A percentile compares a stretch with the other conserved stretches of the same genome.
These are phyloP conservation scores for Camellia granthamiana DNA, from an alignment of 148 eudicot genomes.

Conservation along the genomic window DNA sequence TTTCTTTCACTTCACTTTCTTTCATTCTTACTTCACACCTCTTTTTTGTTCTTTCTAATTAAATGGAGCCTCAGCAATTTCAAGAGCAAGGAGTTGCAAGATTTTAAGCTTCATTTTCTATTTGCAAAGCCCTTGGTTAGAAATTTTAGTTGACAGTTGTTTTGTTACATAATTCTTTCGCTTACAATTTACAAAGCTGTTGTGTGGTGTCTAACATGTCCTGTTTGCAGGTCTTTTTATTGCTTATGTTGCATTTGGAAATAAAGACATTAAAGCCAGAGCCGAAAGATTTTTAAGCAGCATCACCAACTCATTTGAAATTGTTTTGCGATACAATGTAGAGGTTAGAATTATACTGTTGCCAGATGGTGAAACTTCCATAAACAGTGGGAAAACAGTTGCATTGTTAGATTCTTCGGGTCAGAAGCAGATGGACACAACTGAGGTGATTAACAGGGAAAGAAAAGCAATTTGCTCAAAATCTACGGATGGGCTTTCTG, in stretches of 20 bases:
- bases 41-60: no score
- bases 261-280: slow-evolving; percentile 62
- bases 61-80: not conserved
- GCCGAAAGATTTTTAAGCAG: slow-evolving; percentile 91
- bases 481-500: slow-evolving; percentile 18
- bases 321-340: slow-evolving; percentile 57
- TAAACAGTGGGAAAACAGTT: slow-evolving; percentile 18
- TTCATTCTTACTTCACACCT: no score
- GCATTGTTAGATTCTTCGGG: slow-evolving; percentile 23
- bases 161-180: not conserved
- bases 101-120: slow-evolving; percentile 2
- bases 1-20: no score
- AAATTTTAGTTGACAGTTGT: not conserved
- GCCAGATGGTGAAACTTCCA: slow-evolving; percentile 39
- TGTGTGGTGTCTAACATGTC: slow-evolving; percentile 2
- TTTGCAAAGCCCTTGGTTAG: not conserved
- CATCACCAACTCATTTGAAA: slow-evolving; percentile 84
- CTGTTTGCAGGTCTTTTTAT: slow-evolving; percentile 61
- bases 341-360: slow-evolving; percentile 72
- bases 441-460: slow-evolving; percentile 20
- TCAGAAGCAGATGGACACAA: slow-evolving; percentile 26
- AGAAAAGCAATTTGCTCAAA: slow-evolving; percentile 23
- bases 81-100: not conserved
- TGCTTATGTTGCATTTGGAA: slow-evolving; percentile 76
- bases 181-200: not conserved